Evolutionary conservation across 495 filamentous ascomycete species (phyloP), one percentile per base, ranked within the genome.

Genomic region (Pseudomonodictys pantanalensis): DNA sequence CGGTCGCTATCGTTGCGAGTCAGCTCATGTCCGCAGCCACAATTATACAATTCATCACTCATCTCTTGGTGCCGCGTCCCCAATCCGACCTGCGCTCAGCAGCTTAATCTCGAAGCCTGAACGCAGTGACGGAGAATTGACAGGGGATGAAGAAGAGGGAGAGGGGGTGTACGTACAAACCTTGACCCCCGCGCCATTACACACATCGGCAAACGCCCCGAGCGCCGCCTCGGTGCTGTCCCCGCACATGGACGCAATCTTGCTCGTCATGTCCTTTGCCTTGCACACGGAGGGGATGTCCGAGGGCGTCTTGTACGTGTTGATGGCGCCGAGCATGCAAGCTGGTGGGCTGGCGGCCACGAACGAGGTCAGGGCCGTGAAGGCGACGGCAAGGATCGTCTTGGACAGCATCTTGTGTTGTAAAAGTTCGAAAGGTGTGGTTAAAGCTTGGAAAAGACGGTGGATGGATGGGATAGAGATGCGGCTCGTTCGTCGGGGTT

Each of bases 291-390:
- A 38, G 4, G 56, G 20, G 32, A 72, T 38, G 35, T 74, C 67
- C 25, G 72, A 57, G 10, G 74, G 72, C 54, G 73, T 56, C 25
- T 64, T 45, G 45, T 74, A 69, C 11, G 65, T 71, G 64, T 74
- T 73, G 43, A 77, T 56, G 32, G 73, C 75, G 60, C 69, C 71
- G 26, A 77, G 60, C 20, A 77, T 56, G 62, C 75, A 77, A 32
- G 66, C 72, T 22, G 75, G 75, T 10, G 74, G 72, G 23, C 66
- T 59, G 11, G 75, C 74, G 24, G 69, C 65, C 15, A 58, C 67
- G 56, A 73, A 54, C 30, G 73, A 68, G 25, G 72, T 60, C n/a
- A 64, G 52, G n/a, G 73, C 70, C 45, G 69, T 53, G 53, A 73
- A 55, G 28, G 67, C 68, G 43, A 68, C 47, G 35, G 70, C 48